Evolutionary conservation across 495 filamentous ascomycete genomes (phyloP).

Genomic region (Cercophora scortea): DNA sequence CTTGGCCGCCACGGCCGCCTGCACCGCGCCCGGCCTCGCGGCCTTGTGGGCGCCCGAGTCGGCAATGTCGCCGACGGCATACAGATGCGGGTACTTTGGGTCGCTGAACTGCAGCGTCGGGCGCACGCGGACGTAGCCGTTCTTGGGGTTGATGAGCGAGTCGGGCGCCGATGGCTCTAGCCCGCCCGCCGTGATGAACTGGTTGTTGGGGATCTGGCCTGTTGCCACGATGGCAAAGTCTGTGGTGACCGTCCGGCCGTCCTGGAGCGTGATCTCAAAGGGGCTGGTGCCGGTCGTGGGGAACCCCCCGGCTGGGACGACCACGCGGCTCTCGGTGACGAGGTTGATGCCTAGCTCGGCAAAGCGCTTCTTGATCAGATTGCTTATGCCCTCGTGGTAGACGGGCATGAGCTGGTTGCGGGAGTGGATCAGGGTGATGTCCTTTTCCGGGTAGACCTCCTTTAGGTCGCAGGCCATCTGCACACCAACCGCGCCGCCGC

Average conservation of each 20-base stretch:
- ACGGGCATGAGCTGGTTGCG: constrained; percentile 40
- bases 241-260: constrained; percentile 3
- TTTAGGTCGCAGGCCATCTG: constrained; percentile 55
- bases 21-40: constrained; percentile 41
- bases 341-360: constrained; percentile 29
- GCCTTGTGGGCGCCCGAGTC: constrained; percentile 49
- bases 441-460: constrained; percentile 46
- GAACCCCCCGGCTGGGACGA: constrained; percentile 17
- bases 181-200: constrained; percentile 31
- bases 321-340: constrained; percentile 8
- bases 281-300: constrained; percentile 7
- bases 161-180: constrained; percentile 23
- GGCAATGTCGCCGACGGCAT: constrained; percentile 54
- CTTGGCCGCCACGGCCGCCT: constrained; percentile 45
- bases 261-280: constrained; percentile 7
- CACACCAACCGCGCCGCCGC: constrained; percentile 40
- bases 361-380: constrained; percentile 32
- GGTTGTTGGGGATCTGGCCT: constrained; percentile 43
- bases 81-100: constrained; percentile 27
- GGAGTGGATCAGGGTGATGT: constrained; percentile 50
- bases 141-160: constrained; percentile 29
- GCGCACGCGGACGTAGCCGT: constrained; percentile 42
- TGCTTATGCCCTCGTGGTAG: constrained; percentile 43
- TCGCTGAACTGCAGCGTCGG: constrained; percentile 49
- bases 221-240: constrained; percentile 23